Base-by-base conservation (phyloP, 768 basidiomycete genomes). In the Boletales sp. region DNA sequence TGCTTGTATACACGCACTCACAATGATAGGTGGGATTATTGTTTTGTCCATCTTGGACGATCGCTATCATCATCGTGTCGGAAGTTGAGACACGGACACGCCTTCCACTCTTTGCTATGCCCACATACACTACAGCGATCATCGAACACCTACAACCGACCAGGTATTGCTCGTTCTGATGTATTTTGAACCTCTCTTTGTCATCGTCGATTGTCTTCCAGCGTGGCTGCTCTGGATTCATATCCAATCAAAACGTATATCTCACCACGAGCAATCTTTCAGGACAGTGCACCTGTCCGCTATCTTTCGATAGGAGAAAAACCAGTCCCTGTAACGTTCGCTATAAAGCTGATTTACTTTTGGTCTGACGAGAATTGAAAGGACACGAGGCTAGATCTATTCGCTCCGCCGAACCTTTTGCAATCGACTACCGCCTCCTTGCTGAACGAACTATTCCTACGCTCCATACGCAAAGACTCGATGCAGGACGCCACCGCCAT, bases 371-470 rank as follows among this genome's bases (percentile, higher is more conserved):
- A 3, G 13, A 10, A 1, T 19, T 29, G 18, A 21, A 27, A 80
- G 76, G 62, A 65, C 49, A 52, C 61, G 4, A 57, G 65, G 17
- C 66, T 72, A 0, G 55, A 73, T 43, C 62, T 61, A 1, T 82
- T 82, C 46, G 58, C 71, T 3, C 77, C 82, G 4, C 83, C 83
- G 14, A 84, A 84, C 54, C 69, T 85, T 31, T 59, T 83, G 40
- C 77, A 75, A 52, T 74, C 75, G 6, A 75, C 79, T 2, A 75
- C 81, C 0, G 81, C 83, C 5, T 72, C 82, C 2, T 70, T 84
- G 51, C 60, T 84, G 48, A 68, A 56, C 19, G 46, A 42, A 24
- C 27, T 59, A 8, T 59, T 55, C 48, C 19, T 63, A 14, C 45
- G 52, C 40, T 55, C 58, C 18, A 37, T 47, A 7, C 4, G 17